Conservation (phyloP, 495 filamentous ascomycete species). For the Lophiotrema nucula region DNA sequence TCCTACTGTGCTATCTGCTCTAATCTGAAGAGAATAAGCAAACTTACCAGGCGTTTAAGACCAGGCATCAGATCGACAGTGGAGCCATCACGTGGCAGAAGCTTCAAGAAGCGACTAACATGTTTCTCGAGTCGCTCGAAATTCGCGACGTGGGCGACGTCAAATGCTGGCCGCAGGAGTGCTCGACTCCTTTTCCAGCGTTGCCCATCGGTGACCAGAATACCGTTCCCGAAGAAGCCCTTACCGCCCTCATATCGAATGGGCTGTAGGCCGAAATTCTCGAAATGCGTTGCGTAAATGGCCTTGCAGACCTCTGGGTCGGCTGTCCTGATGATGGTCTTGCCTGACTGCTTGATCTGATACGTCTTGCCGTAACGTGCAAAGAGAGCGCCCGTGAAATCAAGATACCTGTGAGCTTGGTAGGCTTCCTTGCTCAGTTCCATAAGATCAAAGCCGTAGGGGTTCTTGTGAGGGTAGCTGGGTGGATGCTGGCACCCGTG, state of each 20-base stretch:
- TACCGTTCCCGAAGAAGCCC: slow-evolving; percentile 35
- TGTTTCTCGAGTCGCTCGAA: slow-evolving; percentile 52
- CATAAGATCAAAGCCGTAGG: not conserved
- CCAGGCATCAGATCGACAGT: not conserved
- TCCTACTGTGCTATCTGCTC: too few species aligned
- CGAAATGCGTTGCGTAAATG: slow-evolving; percentile 74
- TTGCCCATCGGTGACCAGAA: slow-evolving; percentile 64
- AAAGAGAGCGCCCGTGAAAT: not conserved
- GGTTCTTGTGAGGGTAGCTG: too few species aligned
- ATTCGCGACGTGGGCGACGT: slow-evolving; percentile 52
- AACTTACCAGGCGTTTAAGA: slow-evolving; percentile 6
- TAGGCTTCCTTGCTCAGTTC: not conserved
- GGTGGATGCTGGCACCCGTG: too few species aligned
- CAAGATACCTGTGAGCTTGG: not conserved
- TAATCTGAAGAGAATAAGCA: not conserved
- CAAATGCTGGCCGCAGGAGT: slow-evolving; percentile 56
- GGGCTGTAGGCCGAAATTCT: slow-evolving; percentile 55
- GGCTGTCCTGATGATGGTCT: slow-evolving; percentile 37
- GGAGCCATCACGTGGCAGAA: not conserved
- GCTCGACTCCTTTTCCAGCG: slow-evolving; percentile 68
- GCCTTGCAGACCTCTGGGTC: slow-evolving; percentile 88
- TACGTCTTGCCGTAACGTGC: slow-evolving; percentile 3
- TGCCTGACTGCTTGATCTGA: not conserved
- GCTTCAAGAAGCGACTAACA: not conserved
- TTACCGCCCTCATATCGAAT: slow-evolving; percentile 27